Evolutionary conservation across 305 asterid species (phyloP).

Genomic region (Rubia tinctorum): DNA sequence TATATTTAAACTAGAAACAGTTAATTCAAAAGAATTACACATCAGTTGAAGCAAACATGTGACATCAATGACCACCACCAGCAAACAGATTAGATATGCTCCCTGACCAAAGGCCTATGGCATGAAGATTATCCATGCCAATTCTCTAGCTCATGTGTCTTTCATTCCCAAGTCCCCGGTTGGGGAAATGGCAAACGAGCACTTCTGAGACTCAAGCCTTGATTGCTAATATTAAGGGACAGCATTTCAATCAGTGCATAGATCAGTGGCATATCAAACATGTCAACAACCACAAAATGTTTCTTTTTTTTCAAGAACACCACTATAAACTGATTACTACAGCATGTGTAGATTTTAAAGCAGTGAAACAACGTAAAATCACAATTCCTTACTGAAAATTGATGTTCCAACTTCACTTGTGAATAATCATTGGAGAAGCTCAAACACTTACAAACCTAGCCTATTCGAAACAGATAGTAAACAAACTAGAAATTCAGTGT

Average conservation of each 20-base stretch:
- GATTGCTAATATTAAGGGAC: slow-evolving; percentile 44
- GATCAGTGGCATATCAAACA: slow-evolving; percentile 23
- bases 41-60: slow-evolving; percentile 3
- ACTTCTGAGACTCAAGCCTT: slow-evolving; percentile 91
- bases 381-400: too few relatives aligned
- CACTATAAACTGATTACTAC: too few relatives aligned
- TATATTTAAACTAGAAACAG: not conserved
- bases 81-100: slow-evolving; percentile 39
- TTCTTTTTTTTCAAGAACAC: not conserved
- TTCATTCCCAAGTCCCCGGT: slow-evolving; percentile 39
- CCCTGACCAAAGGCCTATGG: slow-evolving; percentile 99
- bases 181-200: slow-evolving; percentile 47
- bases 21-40: not conserved
- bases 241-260: slow-evolving; percentile 40
- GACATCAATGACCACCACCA: slow-evolving; percentile 20
- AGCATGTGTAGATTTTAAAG: too few relatives aligned
- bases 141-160: slow-evolving; percentile 74
- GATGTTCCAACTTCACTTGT: too few relatives aligned
- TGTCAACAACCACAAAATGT: slow-evolving; percentile 11
- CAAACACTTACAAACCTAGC: not conserved
- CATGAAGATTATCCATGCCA: slow-evolving; percentile 46
- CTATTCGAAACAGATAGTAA: not conserved
- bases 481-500: too few relatives aligned
- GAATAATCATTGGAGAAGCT: too few relatives aligned
- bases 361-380: too few relatives aligned